Base-by-base conservation (phyloP, 768 basidiomycete genomes). In the Lactarius sp. region DNA sequence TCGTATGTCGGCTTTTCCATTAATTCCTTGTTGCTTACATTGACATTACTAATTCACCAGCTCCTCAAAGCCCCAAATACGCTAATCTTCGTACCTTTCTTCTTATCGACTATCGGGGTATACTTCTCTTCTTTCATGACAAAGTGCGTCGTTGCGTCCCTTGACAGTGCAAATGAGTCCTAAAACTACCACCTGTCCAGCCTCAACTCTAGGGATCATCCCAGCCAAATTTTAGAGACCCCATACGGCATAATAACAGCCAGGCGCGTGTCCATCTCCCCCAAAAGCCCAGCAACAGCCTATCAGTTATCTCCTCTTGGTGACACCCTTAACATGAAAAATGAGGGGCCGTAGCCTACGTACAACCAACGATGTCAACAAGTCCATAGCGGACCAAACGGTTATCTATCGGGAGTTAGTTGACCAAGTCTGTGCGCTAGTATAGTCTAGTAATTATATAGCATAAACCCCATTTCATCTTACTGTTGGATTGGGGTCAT, bases 111-210 rank as follows among this genome's bases (percentile, higher is more conserved):
- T 13, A 14, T 20, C 10, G 53, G 37, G 7, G 36, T 54, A 41
- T 54, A 54, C 20, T 54, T 54, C 36, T 54, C 53, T 39, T 54
- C 53, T 13, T 54, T 54, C n/a, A 54, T 54, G 53, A 37, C 37
- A 27, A 39, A 37, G 53, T 54, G 39, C 53, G 53, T 37, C n/a
- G 20, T 22, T 36, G 20, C 1, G 9, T n/a, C 12, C 20, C 13
- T 41, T 41, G 53, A 41, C n/a, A 22, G 14, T 3, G 18, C 8
- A 37, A 54, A 31, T n/a, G 53, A 20, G 16, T 53, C 9, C 20
- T 33, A 4, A 31, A 18, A 14, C 16, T 7, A 13, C 10, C 53
- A 13, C 16, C 22, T 22, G 18, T 5, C 20, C 22, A 54, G 53
- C 16, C 53, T 54, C 36, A 54, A 54, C 36, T 54, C 37, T 20